phyloP scores from a whole-genome alignment of 495 filamentous ascomycete genomes.

The Hypoxylon crocopeplum region DNA sequence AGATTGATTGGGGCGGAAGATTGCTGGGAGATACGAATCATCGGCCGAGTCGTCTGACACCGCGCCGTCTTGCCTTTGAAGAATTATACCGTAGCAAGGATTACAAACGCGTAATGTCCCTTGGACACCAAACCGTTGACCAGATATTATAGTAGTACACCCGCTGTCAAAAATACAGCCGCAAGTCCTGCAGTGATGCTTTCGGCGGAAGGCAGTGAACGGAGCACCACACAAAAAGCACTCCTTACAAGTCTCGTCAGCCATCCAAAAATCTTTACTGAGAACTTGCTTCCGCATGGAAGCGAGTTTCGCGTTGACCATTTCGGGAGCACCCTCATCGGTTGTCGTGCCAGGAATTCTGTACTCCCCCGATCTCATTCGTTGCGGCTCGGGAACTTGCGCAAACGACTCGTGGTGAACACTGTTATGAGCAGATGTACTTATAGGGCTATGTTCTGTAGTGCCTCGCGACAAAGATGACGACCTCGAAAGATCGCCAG shows the following conservation, averaged over 20 bases:
- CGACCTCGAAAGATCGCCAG: conserved; percentile 63
- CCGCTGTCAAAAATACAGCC: conserved; percentile 98
- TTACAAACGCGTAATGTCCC: conserved; percentile 91
- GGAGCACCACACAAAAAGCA: conserved; percentile 91
- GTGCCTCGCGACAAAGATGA: conserved; percentile 66
- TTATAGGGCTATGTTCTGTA: conserved; percentile 58
- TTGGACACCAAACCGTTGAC: conserved; percentile 84
- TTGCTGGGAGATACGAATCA: conserved; percentile 61
- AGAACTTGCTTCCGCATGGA: conserved; percentile 83
- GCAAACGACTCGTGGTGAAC: conserved; percentile 59
- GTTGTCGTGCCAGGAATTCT: conserved; percentile 61
- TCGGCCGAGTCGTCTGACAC: conserved; percentile 83
- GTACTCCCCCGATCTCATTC: conserved; percentile 50
- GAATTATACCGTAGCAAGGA: conserved; percentile 91
- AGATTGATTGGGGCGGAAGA: conserved; percentile 59
- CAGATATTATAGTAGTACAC: conserved; percentile 89
- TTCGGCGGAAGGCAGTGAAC: conserved; percentile 92
- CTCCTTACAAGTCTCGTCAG: conserved; percentile 96
- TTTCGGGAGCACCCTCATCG: conserved; percentile 63
- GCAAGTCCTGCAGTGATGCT: conserved; percentile 94
- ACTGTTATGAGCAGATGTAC: conserved; percentile 61
- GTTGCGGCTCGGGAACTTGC: conserved; percentile 51
- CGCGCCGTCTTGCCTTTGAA: conserved; percentile 86
- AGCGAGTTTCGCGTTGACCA: conserved; percentile 66
- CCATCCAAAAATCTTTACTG: conserved; percentile 98